phyloP scores from a whole-genome alignment of 768 basidiomycete genomes.

The Gautieria morchelliformis region DNA sequence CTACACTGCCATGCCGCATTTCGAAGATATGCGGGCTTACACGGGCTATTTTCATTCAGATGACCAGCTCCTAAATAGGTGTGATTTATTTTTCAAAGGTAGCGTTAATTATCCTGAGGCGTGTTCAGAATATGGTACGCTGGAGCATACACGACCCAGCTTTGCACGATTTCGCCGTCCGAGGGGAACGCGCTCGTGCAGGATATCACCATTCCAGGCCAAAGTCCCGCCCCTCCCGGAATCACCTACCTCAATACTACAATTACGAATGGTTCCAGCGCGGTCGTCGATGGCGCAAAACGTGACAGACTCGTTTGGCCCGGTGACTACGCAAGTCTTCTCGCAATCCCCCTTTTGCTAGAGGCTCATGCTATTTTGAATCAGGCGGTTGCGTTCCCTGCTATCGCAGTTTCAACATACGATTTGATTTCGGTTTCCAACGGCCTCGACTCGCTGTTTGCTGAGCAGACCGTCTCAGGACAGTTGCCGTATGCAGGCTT shows the following conservation, averaged over 20 bases:
- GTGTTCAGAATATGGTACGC: constrained; percentile 40
- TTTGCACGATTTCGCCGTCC: constrained; percentile 34
- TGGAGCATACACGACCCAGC: constrained; percentile 55
- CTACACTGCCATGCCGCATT: constrained; percentile 46
- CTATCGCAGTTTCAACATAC: constrained; percentile 5
- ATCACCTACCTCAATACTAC: not conserved
- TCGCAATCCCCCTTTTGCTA: not conserved
- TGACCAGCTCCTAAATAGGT: constrained; percentile 40
- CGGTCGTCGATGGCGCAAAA: constrained; percentile 48
- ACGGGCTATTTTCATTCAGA: constrained; percentile 47
- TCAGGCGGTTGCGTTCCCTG: constrained; percentile 2
- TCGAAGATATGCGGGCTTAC: constrained; percentile 38
- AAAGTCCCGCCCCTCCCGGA: constrained; percentile 27
- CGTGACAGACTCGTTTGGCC: constrained; percentile 33
- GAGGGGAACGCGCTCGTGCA: constrained; percentile 1
- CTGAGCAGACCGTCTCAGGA: not conserved
- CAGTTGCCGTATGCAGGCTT: constrained; percentile 3
- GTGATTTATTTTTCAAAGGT: not conserved
- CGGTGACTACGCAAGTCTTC: not conserved
- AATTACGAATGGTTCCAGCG: constrained; percentile 37
- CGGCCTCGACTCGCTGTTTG: constrained; percentile 3
- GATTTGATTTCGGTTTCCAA: constrained; percentile 2
- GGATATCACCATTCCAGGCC: not conserved
- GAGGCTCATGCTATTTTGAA: not conserved
- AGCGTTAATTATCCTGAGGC: not conserved